Base-by-base conservation (phyloP, 208 protist species). In the Angomonas ambiguus region DNA sequence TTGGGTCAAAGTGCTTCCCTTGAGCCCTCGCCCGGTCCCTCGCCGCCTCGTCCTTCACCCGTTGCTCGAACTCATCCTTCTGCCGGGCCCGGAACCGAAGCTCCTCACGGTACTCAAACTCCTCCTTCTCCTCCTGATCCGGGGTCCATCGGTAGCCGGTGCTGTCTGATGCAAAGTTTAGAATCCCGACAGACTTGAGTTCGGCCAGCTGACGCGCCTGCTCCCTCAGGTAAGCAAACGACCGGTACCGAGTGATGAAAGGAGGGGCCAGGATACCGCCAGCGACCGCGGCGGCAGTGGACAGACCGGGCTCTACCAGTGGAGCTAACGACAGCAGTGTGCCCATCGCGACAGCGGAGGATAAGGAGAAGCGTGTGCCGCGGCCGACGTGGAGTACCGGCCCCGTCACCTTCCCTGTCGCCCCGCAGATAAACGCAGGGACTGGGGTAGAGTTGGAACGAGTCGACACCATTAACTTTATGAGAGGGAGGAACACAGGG, bases 91-190 rank as follows among this genome's bases (percentile, higher is more conserved):
- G 75, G 25, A 69, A 80, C 18, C 90, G 82, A 42, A 96, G 77
- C 68, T 96, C 85, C 79, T 96, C 90, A 8, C 87, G 80, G 74
- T 93, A 92, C 74, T 96, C 90, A 65, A 91, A 96, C 80, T 93
- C 90, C 31, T 80, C 76, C 20, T 78, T 72, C 65, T 96, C 87
- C 67, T 96, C 90, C 20, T 93, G 85, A 51, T 88, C 85, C 2
- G 80, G 77, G 0, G 80, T 82, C 87, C 90, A 96, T 25, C 86
- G 82, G 71, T 93, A 96, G 25, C 90, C 90, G 0, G 74, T 63
- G 62, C 73, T 79, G 79, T 96, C 90, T 0, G 85, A 77, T n/a
- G 77, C 77, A 32, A 92, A 78, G 63, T 96, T 91, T 18, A 91
- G 59, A 58, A 95, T 79, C 4, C 86, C 87, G 1, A 83, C 66